Conservation (phyloP, 805 yeast genomes). For the Phaffomyces opuntiae region DNA sequence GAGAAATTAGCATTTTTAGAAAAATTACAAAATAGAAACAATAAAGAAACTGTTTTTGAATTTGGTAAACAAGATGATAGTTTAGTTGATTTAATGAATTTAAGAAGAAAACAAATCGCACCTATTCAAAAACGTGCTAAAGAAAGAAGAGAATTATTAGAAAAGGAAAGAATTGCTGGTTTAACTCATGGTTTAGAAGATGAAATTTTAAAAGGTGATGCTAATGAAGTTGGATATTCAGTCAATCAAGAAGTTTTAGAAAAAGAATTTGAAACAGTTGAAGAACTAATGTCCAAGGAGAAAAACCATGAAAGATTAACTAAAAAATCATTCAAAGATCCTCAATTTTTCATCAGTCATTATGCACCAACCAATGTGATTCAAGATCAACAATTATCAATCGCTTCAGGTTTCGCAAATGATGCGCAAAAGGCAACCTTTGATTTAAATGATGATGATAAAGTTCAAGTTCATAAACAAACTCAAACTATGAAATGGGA, state of each 20-base stretch:
- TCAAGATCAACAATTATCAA: conserved; percentile 72
- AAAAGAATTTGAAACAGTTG: conserved; percentile 35
- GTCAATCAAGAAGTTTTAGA: conserved; percentile 34
- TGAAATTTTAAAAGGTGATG: conserved; percentile 53
- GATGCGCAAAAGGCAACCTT: conserved; percentile 84
- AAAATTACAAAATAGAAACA: conserved; percentile 57
- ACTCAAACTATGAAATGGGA: conserved; percentile 81
- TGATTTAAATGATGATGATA: conserved; percentile 76
- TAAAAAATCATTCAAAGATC: conserved; percentile 63
- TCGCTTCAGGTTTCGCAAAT: conserved; percentile 59
- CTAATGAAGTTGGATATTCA: conserved; percentile 41
- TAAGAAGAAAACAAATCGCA: conserved; percentile 80
- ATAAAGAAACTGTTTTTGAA: conserved; percentile 92
- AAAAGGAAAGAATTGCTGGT: conserved; percentile 70
- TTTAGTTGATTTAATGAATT: conserved; percentile 76
- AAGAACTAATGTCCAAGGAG: conserved; percentile 19
- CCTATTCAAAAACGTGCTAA: conserved; percentile 76
- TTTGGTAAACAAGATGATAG: conserved; percentile 63
- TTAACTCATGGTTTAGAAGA: conserved; percentile 66
- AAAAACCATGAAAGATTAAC: conserved; percentile 11
- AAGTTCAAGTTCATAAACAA: conserved; percentile 59
- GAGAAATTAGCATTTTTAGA: conserved; percentile 70
- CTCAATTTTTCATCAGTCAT: conserved; percentile 76
- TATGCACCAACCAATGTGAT: conserved; percentile 76
- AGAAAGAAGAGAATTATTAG: conserved; percentile 61